A percentile compares a stretch with the other conserved stretches of the same genome.
Evolutionary conservation across 2,329 filamentous ascomycete species (phyloP).

Genomic region (Pezizomycotina sp.): DNA sequence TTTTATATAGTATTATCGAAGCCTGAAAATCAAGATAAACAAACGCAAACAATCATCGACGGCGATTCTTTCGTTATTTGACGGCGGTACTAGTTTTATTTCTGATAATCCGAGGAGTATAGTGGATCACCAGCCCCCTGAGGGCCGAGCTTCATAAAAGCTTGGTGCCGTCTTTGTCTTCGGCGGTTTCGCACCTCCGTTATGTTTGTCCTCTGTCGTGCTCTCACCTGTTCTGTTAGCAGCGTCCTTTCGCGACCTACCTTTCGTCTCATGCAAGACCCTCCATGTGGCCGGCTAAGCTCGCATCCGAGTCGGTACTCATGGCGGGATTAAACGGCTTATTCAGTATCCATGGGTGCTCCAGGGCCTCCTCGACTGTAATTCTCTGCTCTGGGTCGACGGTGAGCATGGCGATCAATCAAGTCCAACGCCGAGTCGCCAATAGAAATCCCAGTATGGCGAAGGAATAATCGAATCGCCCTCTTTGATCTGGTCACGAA

Average conservation of each 20-base stretch:
- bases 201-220: too few species aligned
- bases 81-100: too few species aligned
- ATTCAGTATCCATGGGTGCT: conserved; percentile 75
- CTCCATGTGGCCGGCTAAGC: conserved; percentile 65
- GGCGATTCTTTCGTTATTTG: too few species aligned
- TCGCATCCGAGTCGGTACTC: conserved; percentile 57
- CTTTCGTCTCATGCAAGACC: conserved; percentile 65
- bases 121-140: too few species aligned
- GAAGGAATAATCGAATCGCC: conserved; percentile 88
- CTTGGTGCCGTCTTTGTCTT: too few species aligned
- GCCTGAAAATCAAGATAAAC: too few species aligned
- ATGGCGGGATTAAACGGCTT: conserved; percentile 48
- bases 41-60: too few species aligned
- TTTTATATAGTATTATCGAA: too few species aligned
- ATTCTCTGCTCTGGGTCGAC: conserved; percentile 71
- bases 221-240: conserved; percentile 32
- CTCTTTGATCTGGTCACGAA: conserved; percentile 51
- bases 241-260: conserved; percentile 68
- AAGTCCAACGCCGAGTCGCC: conserved; percentile 77
- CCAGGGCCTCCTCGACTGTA: conserved; percentile 76
- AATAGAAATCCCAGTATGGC: conserved; percentile 84
- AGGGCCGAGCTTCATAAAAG: too few species aligned
- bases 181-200: too few species aligned
- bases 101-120: too few species aligned
- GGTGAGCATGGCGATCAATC: conserved; percentile 85